Base-by-base conservation (phyloP, 306 rosid genomes). In the Pterocarpus macrocarpus region DNA sequence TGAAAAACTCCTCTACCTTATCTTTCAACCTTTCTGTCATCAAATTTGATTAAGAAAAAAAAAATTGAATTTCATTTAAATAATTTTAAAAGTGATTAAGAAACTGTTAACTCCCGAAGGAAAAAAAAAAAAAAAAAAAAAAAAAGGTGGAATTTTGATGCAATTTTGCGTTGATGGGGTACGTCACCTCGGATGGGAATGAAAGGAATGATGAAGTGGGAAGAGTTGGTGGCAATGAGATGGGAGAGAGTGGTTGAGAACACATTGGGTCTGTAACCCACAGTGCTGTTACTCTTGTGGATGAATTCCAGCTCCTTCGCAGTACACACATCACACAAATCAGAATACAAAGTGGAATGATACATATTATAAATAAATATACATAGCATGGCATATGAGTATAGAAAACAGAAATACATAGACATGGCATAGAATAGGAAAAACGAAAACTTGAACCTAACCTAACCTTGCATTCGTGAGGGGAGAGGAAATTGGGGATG, bases 181-280 rank as follows among this genome's bases (percentile, higher is more conserved):
- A 38, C 34, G 45, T 43, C 16, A 89, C 97, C 98, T 82, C 98
- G 80, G 71, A 93, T 91, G 81, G 94, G 91, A 32, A 93, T 76
- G 78, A 95, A 88, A 81, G 99, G 99, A 45, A 88, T 69, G 79
- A 95, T 77, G 72, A 93, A 85, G 45, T 90, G 92, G 36, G 87
- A 77, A 59, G 94, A 90, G 36, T 90, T 93, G 67, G 97, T 90
- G 35, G 94, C 94, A 10, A 87, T 86, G 70, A 92, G 97, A 88
- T 93, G 99, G 28, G 97, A 90, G 2, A 95, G 93, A 77, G 94
- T 93, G 66, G 96, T 92, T 6, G 98, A 95, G 83, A 95, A 93
- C 7, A 93, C 98, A 50, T 87, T 85, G 63, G 97, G 89, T 82
- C 97, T 89, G 80, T 95, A 95, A 64, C 98, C 99, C 1, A 90